Evolutionary conservation across 805 yeast genomes (phyloP), one percentile per base, ranked within the genome.

Genomic region (Sungouiozyma ichnusensis): DNA sequence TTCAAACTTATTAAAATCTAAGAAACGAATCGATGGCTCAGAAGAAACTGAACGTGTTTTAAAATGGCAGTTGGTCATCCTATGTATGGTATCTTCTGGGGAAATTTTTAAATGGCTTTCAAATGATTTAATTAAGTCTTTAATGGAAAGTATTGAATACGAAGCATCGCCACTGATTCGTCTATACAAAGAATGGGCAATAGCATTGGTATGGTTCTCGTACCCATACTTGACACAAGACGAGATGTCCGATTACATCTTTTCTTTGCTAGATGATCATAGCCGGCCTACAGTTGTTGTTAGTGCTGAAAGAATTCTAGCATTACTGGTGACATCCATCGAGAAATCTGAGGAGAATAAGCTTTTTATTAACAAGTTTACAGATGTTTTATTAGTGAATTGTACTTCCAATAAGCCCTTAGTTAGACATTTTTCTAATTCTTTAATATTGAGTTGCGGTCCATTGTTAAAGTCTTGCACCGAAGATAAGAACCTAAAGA

Each of bases 161-260:
- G 97, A 90, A 47, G 76, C 85, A 13, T 81, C 92, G 47, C 96
- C 96, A 0, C 64, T 78, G 37, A 83, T 77, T 4, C 72, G 97
- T 43, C 63, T 73, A 2, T 85, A 81, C 52, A 62, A 84, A 42
- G 97, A 88, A 54, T 88, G 56, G 52, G 53, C n/a, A 54, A 46
- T 35, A 32, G 31, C 50, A 8, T 40, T 36, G 51, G 24, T 49
- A 44, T 16, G 52, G 19, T 27, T 31, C 9, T 7, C 9, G 9
- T 20, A 33, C 18, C 18, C 36, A 15, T 40, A 40, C 3, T 40
- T 44, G 7, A 33, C 38, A 14, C 44, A 44, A 13, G 52, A 47
- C 41, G 27, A 36, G 2, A 47, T 55, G 18, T 61, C 61, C 36
- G 43, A 43, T 4, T 40, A 39, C 16, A 29, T 64, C 2, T 62